phyloP scores from a whole-genome alignment of 192 early-diverging fungal species.

The Backusella australiensis region DNA sequence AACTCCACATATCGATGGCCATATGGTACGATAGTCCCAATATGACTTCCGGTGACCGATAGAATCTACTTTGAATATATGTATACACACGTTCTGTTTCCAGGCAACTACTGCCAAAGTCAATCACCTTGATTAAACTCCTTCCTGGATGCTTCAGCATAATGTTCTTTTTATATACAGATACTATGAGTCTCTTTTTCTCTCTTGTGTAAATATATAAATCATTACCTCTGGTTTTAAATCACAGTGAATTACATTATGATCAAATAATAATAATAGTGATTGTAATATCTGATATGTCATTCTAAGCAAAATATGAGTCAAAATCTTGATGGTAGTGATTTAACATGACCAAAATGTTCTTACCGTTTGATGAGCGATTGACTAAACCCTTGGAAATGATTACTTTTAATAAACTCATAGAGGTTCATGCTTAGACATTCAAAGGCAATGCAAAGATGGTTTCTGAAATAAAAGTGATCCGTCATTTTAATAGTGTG shows the following conservation, averaged over 20 bases:
- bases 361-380: slow-evolving; percentile 59
- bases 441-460: slow-evolving; percentile 92
- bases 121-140: slow-evolving; percentile 90
- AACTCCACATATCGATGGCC: slow-evolving; percentile 93
- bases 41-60: slow-evolving; percentile 95
- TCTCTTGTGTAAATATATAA: slow-evolving; percentile 38
- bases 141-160: slow-evolving; percentile 65
- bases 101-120: slow-evolving; percentile 91
- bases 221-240: slow-evolving; percentile 84
- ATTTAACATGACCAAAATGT: neutral
- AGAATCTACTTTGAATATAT: slow-evolving; percentile 94
- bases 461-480: slow-evolving; percentile 89
- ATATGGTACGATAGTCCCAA: slow-evolving; percentile 80
- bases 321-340: neutral
- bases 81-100: slow-evolving; percentile 88
- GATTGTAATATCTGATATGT: slow-evolving; percentile 79
- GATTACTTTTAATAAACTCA: slow-evolving; percentile 91
- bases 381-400: slow-evolving; percentile 80
- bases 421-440: slow-evolving; percentile 90
- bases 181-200: neutral
- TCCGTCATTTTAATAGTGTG: slow-evolving; percentile 83
- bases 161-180: slow-evolving; percentile 57
- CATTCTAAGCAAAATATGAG: slow-evolving; percentile 45
- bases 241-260: slow-evolving; percentile 90
- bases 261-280: slow-evolving; percentile 63